Base-by-base conservation (phyloP, 306 rosid species). In the Rosa chinensis region DNA sequence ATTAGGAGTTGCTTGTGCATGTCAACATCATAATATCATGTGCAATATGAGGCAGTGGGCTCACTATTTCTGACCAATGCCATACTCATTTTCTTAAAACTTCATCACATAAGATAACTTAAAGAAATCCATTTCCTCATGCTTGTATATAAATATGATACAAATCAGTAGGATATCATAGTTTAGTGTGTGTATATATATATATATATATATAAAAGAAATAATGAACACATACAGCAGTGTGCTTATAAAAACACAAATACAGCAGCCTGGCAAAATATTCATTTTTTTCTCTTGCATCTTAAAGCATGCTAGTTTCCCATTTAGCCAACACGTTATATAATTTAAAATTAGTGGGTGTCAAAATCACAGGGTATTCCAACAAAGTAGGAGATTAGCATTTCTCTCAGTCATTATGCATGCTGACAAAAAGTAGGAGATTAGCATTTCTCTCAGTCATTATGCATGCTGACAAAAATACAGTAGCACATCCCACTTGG, bases 291-390 rank as follows among this genome's bases (percentile, higher is more conserved):
- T 28, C 32, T 28, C 32, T 28, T 17, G 18, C 25, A 32, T 17
- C 32, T 40, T 1, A 20, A 25, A 45, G 71, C 66, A 53, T 53
- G 70, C 20, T 18, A 28, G 53, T 45, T 44, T 45, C 25, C 64
- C 47, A 35, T 52, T 25, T 28, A 11, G 20, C 56, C 14, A 7
- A 14, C 63, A 50, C 23, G 68, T 47, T 56, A 23, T 64, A 16
- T 64, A 32, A 64, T 35, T 13, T 64, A 79, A 12, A 32, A 45
- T 4, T 58, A 56, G 74, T 50, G 81, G 63, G 8, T 42, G 74
- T 77, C 81, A 68, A 81, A 61, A 61, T 23, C 37, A n/a, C 64
- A 73, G n/a, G 9, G 25, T 59, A 43, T 59, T 75, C 78, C 78
- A 59, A 39, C 20, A 13, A 59, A 75, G 43, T 23, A 20, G 78